Evolutionary conservation across 176 grass and related monocot species (phyloP).

Genomic region (Alloteropsis semialata): DNA sequence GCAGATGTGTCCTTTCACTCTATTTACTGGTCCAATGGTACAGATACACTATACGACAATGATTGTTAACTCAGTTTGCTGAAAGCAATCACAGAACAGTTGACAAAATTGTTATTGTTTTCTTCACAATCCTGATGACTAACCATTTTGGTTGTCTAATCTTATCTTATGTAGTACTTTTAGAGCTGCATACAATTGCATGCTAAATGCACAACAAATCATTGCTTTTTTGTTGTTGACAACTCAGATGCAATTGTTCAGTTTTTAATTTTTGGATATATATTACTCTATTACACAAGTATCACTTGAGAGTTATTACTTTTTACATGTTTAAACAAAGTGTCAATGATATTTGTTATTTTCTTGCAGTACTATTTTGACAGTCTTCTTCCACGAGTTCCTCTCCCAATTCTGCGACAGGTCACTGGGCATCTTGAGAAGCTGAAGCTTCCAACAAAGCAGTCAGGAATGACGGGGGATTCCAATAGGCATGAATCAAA

Average conservation of each 20-base stretch:
- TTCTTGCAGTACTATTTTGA: conserved; percentile 93
- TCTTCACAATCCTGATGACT: background rate
- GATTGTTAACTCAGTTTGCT: background rate
- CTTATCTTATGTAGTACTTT: background rate
- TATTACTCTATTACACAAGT: background rate
- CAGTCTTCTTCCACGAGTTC: conserved; percentile 84
- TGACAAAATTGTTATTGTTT: background rate
- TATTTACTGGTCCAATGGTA: background rate
- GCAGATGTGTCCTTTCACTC: background rate
- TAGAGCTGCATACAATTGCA: background rate
- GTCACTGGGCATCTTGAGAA: conserved; percentile 77
- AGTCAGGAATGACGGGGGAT: conserved; percentile 83
- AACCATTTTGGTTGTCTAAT: background rate
- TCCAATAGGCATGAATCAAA: conserved; percentile 81
- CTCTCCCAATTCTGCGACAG: conserved; percentile 72
- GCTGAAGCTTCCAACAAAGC: conserved; percentile 83
- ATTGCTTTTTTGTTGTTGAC: background rate
- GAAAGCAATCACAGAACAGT: background rate
- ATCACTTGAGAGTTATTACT: conserved; percentile 8
- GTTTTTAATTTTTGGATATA: background rate
- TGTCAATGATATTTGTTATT: conserved; percentile 20
- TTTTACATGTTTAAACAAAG: conserved; percentile 1
- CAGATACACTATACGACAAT: background rate
- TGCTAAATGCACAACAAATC: background rate
- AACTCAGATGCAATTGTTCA: background rate